Base-by-base conservation (phyloP, 345 rosid species). In the Gossypium thurberi region DNA sequence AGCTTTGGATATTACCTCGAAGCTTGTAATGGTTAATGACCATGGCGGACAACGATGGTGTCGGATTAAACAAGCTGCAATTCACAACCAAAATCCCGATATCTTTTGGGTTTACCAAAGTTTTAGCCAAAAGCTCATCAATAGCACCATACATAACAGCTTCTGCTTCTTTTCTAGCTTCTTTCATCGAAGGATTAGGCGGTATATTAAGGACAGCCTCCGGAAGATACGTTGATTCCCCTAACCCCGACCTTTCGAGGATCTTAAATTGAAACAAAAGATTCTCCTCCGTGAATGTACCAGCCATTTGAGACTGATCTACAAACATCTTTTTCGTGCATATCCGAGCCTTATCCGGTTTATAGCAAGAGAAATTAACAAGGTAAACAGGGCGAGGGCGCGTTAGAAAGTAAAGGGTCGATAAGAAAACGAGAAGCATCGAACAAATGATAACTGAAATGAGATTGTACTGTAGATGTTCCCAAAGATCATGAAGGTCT, bases 1-100 rank as follows among this genome's bases (percentile, higher is more conserved):
- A 86, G 52, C 84, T 85, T 40, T 82, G 63, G 7, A 86, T 80
- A 68, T 79, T 77, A 71, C 84, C 89, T 53, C 80, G 71, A 58
- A 85, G 85, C 75, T 83, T 81, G 28, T 81, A 85, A 55, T 76
- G 86, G 68, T 85, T 83, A 62, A 84, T 74, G 43, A 86, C 61
- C 90, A 81, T 84, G 23, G 90, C 76, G 25, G 90, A 82, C 28
- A 86, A 40, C 0, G 90, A 86, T 3, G 85, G 90, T 17, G 84
- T 82, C 26, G 85, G 90, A 72, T 81, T 86, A 58, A 86, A 86
- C 81, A 76, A 69, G 74, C 90, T 84, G 44, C 82, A 76, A 60
- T 82, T 86, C 70, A 86, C 87, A 52, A 84, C 63, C 77, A 86
- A 62, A 13, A 86, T 84, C 63, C 86, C 87, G 59, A 82, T 72